Evolutionary conservation across 2,329 filamentous ascomycete species (phyloP).

Genomic region (Apiospora malaysiana): DNA sequence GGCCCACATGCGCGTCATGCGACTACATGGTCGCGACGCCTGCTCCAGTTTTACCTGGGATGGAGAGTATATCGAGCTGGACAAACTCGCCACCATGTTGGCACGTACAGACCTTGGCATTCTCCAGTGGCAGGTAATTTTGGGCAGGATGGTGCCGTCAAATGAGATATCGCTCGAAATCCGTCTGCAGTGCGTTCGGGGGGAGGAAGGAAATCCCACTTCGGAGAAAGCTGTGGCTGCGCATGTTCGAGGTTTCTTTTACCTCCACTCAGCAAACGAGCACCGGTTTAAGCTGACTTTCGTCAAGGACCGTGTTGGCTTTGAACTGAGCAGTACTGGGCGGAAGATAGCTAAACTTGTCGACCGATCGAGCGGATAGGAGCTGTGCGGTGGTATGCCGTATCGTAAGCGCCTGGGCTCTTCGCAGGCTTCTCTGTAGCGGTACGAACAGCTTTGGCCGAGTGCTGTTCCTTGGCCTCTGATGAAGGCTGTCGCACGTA

Average conservation of each 20-base stretch:
- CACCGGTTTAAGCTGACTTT: constrained; percentile 25
- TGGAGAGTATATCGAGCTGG: constrained; percentile 46
- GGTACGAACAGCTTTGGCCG: too few relatives aligned
- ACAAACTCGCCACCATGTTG: constrained; percentile 35
- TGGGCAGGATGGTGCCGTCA: background rate
- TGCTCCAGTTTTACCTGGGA: constrained; percentile 51
- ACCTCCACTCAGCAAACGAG: constrained; percentile 22
- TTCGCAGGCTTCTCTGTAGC: too few relatives aligned
- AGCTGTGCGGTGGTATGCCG: background rate
- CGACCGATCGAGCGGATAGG: background rate
- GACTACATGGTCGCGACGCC: constrained; percentile 47
- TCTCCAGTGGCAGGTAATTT: background rate
- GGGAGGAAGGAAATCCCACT: background rate
- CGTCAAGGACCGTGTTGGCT: constrained; percentile 22
- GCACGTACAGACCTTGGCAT: background rate
- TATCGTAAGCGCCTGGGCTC: too few relatives aligned
- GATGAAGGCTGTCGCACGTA: too few relatives aligned
- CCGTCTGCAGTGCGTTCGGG: constrained; percentile 1
- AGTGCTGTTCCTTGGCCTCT: background rate
- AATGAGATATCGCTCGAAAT: background rate
- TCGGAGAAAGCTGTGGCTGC: background rate
- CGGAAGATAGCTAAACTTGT: constrained; percentile 29
- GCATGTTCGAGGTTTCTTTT: background rate
- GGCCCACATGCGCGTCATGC: constrained; percentile 41
- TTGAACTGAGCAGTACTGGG: constrained; percentile 28